These are phyloP conservation scores for Rhynchospora pubera DNA, from an alignment of 176 grass and related monocot genomes.

Conservation along the genomic window DNA sequence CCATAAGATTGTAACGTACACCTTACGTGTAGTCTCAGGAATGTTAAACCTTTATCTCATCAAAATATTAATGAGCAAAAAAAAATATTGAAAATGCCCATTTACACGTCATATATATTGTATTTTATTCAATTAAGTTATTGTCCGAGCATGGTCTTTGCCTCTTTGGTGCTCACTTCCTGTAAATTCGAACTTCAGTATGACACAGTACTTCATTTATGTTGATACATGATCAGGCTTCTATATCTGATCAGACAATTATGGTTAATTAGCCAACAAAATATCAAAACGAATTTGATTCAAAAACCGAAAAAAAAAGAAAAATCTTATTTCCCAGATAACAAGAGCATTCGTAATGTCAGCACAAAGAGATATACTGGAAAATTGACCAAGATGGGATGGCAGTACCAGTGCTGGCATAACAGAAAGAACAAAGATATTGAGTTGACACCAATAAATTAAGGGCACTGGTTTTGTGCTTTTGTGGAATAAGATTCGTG, in stretches of 20 bases:
- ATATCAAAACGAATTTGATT: background rate
- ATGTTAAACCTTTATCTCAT: too few relatives aligned
- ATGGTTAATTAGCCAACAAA: too few relatives aligned
- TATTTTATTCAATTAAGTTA: too few relatives aligned
- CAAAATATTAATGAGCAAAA: too few relatives aligned
- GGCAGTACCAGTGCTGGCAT: background rate
- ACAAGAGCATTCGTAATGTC: background rate
- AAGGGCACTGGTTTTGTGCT: background rate
- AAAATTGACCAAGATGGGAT: background rate
- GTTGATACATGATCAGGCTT: too few relatives aligned
- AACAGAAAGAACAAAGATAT: background rate
- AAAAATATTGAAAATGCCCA: too few relatives aligned
- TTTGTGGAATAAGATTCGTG: background rate
- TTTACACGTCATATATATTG: too few relatives aligned
- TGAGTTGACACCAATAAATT: background rate
- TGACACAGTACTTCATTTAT: too few relatives aligned
- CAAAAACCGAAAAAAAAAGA: background rate
- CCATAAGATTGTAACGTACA: background rate
- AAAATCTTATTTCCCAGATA: background rate
- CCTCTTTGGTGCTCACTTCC: too few relatives aligned
- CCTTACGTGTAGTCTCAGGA: background rate
- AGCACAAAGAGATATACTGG: background rate
- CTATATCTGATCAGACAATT: too few relatives aligned
- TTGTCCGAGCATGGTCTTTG: too few relatives aligned
- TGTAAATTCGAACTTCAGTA: too few relatives aligned